Percentiles rank a stretch among this genome's conserved stretches.
Conservation (phyloP, 257 asterid genomes). For the Solanum verrucosum region DNA sequence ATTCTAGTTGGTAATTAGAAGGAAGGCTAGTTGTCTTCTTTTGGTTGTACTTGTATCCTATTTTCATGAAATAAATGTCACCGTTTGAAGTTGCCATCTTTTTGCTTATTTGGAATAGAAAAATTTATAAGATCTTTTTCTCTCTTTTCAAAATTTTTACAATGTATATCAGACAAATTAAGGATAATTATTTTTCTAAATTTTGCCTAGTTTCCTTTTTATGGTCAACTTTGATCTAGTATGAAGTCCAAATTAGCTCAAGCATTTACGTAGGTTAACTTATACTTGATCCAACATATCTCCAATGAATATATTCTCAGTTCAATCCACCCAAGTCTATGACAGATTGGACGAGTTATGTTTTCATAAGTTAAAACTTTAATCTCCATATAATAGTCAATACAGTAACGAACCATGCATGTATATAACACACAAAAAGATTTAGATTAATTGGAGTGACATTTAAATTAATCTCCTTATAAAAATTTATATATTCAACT, state of each 20-base stretch:
- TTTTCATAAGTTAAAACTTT: too few relatives aligned
- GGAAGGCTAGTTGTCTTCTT: neutral
- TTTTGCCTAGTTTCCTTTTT: too few relatives aligned
- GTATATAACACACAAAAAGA: neutral
- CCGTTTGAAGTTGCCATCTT: neutral
- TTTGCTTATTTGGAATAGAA: neutral
- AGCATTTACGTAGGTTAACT: too few relatives aligned
- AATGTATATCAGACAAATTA: too few relatives aligned
- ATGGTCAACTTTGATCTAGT: neutral
- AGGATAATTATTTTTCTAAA: too few relatives aligned
- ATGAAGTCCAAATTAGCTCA: neutral
- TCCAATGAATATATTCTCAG: neutral
- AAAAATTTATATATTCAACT: neutral
- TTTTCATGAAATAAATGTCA: neutral
- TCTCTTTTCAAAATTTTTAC: neutral
- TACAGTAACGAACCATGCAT: neutral
- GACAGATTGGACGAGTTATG: neutral
- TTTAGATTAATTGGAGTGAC: neutral
- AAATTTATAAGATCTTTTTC: neutral
- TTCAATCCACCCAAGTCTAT: neutral
- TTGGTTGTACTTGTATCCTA: neutral
- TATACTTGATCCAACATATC: neutral
- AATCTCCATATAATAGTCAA: neutral
- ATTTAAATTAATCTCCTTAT: neutral
- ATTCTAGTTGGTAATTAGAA: neutral